Evolutionary conservation across 1,284 basidiomycete genomes (phyloP), one percentile per base, ranked within the genome.

Genomic region (Pisolithus thermaeus): DNA sequence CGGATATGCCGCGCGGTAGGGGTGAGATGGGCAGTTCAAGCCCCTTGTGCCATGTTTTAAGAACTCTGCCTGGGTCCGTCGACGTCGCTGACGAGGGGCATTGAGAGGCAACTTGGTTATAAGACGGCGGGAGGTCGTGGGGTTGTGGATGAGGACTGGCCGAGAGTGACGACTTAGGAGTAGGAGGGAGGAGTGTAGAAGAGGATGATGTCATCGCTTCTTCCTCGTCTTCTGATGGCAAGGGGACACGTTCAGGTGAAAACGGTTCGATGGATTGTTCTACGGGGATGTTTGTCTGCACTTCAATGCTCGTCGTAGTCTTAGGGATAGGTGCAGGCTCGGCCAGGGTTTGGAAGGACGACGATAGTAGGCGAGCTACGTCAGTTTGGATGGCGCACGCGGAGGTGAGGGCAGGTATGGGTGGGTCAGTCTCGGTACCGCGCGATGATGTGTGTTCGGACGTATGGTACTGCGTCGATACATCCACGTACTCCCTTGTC

Each of bases 41-140:
- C 45, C 83, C 83, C 14, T 73, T 74, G 60, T 90, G 87, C 76
- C 83, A 85, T 53, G 83, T 81, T 60, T 77, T 80, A 52, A 90
- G 75, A 2, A 76, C 73, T 47, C 82, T 83, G 22, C 77, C 71
- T 3, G 80, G 77, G 22, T 81, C 69, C 22, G 75, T 75, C 60
- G 77, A 72, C 38, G 81, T 78, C 12, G 12, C 12, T 12, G 32
- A 35, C 12, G 32, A 35, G 12, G 32, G 12, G 41, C 76, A 70
- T 48, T 77, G 74, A 14, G 70, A 69, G 51, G 73, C 61, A 27
- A 75, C 70, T 58, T 83, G 79, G 56, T 79, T 74, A 60, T 89
- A 90, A 1, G 87, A 81, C 1, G 86, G 85, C 0, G 87, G 87
- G 23, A 81, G 73, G 58, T 88, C 84, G 40, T 58, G 61, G 9